Evolutionary conservation across 495 filamentous ascomycete species (phyloP).

Genomic region (Tetracladium setigerum): DNA sequence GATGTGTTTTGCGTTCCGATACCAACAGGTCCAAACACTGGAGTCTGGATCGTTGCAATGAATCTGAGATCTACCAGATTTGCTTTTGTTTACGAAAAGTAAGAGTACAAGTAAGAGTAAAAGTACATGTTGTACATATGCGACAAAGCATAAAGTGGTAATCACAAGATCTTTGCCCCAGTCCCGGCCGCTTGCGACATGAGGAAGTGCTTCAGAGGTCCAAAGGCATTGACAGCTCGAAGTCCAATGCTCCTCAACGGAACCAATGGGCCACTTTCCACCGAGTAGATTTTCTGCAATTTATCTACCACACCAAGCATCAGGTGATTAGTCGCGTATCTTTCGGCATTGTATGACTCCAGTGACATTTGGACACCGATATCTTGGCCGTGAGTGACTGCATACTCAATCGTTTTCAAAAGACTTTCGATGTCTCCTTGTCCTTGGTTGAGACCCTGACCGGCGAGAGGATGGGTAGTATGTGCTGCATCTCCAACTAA

Average conservation of each 20-base stretch:
- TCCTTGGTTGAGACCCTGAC: slow-evolving; percentile 92
- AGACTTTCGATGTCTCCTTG: slow-evolving; percentile 79
- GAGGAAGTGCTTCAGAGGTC: slow-evolving; percentile 71
- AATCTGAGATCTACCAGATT: too few species aligned
- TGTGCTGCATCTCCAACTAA: slow-evolving; percentile 93
- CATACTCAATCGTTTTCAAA: slow-evolving; percentile 62
- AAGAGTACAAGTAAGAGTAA: too few species aligned
- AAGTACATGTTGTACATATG: too few species aligned
- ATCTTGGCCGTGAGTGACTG: slow-evolving; percentile 77
- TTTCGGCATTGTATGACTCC: slow-evolving; percentile 68
- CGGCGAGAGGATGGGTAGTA: slow-evolving; percentile 87
- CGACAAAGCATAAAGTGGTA: too few species aligned
- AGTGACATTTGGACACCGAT: slow-evolving; percentile 66
- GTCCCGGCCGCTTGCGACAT: slow-evolving; percentile 84
- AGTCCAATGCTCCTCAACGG: slow-evolving; percentile 71
- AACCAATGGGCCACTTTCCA: slow-evolving; percentile 66
- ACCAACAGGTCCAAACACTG: too few species aligned
- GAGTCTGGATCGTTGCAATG: too few species aligned
- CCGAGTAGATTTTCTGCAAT: slow-evolving; percentile 84
- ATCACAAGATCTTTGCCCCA: slow-evolving; percentile 35
- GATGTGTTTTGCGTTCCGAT: too few species aligned
- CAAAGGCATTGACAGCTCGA: slow-evolving; percentile 66
- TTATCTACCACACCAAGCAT: slow-evolving; percentile 88
- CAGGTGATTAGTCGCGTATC: slow-evolving; percentile 76
- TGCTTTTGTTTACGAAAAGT: too few species aligned